Conservation (phyloP, 2,329 filamentous ascomycete genomes). For the Epichloe festucae region DNA sequence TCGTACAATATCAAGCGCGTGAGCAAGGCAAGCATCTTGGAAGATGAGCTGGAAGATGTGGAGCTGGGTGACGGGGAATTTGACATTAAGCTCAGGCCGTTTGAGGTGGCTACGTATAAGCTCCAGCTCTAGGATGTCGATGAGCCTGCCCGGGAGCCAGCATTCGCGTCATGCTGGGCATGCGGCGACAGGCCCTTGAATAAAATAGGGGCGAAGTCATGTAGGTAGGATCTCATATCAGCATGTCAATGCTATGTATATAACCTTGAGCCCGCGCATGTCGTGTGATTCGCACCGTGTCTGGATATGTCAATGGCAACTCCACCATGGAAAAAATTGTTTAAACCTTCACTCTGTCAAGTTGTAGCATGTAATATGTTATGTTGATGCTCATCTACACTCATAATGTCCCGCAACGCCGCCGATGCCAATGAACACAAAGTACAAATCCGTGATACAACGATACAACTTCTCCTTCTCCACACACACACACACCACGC, state of each 20-base stretch:
- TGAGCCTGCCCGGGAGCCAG: slow-evolving; percentile 13
- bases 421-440: too few relatives aligned
- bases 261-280: too few relatives aligned
- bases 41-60: slow-evolving; percentile 68
- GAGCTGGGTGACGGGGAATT: slow-evolving; percentile 37
- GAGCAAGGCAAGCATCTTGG: slow-evolving; percentile 73
- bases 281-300: too few relatives aligned
- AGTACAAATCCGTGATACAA: too few relatives aligned
- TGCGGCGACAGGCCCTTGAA: neutral
- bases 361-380: too few relatives aligned
- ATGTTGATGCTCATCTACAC: too few relatives aligned
- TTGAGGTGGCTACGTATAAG: slow-evolving; percentile 75
- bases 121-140: slow-evolving; percentile 34
- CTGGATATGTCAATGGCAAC: too few relatives aligned
- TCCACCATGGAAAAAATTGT: too few relatives aligned
- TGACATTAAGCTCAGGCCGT: slow-evolving; percentile 56
- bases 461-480: neutral
- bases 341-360: too few relatives aligned
- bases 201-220: too few relatives aligned
- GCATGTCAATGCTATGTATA: too few relatives aligned
- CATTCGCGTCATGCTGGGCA: slow-evolving; percentile 9
- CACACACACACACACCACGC: neutral
- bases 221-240: neutral
- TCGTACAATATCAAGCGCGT: slow-evolving; percentile 61
- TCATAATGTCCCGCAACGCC: too few relatives aligned